phyloP scores from a whole-genome alignment of 129 eudicot genomes.

The Scalesia atractyloides region DNA sequence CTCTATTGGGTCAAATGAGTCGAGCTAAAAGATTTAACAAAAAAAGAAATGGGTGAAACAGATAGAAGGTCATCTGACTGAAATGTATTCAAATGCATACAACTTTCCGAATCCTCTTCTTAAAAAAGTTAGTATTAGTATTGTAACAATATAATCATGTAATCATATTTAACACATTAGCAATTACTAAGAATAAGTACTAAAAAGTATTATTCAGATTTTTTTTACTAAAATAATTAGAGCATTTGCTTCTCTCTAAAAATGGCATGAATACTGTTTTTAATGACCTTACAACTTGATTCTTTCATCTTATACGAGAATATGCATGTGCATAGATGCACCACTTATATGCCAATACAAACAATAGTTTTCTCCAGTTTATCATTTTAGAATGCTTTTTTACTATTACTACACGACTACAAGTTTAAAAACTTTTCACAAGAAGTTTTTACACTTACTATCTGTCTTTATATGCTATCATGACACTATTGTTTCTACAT shows the following conservation, averaged over 20 bases:
- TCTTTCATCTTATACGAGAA: neutral
- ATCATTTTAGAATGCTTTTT: neutral
- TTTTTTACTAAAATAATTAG: too few relatives aligned
- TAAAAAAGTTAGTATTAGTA: too few relatives aligned
- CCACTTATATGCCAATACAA: neutral
- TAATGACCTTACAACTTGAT: neutral
- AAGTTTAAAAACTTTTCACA: constrained; percentile 13
- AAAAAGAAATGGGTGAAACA: neutral
- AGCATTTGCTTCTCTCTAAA: too few relatives aligned
- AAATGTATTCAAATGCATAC: too few relatives aligned
- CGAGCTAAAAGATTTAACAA: neutral
- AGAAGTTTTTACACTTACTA: neutral
- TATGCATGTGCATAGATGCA: constrained; percentile 3
- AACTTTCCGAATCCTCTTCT: too few relatives aligned
- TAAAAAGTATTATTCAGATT: too few relatives aligned
- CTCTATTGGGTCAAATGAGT: neutral
- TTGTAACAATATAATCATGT: too few relatives aligned
- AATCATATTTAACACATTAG: too few relatives aligned
- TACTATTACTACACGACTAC: neutral
- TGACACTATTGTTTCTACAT: constrained; percentile 2
- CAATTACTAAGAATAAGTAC: too few relatives aligned
- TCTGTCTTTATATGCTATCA: neutral
- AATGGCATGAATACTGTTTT: constrained; percentile 23
- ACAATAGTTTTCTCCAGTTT: neutral
- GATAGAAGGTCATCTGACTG: too few relatives aligned